Evolutionary conservation across 306 rosid species (phyloP).

Genomic region (Inga leiocalycina): DNA sequence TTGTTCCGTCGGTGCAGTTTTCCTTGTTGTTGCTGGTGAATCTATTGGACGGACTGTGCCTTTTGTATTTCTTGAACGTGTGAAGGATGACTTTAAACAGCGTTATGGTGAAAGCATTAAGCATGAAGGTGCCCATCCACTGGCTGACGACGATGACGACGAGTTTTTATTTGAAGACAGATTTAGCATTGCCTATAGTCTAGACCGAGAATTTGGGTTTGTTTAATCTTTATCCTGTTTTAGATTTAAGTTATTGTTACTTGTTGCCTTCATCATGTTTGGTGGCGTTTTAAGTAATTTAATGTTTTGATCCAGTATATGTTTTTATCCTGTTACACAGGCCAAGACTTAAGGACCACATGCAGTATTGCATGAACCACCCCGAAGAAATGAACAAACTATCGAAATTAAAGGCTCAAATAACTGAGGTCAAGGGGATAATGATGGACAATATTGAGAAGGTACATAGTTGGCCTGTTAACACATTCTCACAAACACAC

Average conservation of each 20-base stretch:
- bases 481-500: not conserved
- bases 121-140: constrained; percentile 64
- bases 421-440: constrained; percentile 91
- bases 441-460: constrained; percentile 99
- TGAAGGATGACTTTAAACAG: constrained; percentile 87
- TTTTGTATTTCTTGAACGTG: constrained; percentile 89
- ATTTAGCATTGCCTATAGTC: constrained; percentile 89
- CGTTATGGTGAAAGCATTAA: constrained; percentile 70
- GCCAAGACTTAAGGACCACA: constrained; percentile 90
- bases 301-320: constrained; percentile 23
- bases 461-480: constrained; percentile 47
- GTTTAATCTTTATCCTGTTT: constrained; percentile 35
- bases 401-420: constrained; percentile 94
- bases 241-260: constrained; percentile 2
- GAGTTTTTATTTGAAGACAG: constrained; percentile 81
- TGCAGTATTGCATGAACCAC: constrained; percentile 89
- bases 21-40: constrained; percentile 96
- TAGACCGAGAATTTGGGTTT: constrained; percentile 96
- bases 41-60: constrained; percentile 84
- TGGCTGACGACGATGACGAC: constrained; percentile 74
- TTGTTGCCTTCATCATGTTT: constrained; percentile 5
- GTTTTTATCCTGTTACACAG: constrained; percentile 47
- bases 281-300: constrained; percentile 1
- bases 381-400: constrained; percentile 98
- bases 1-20: constrained; percentile 57